Base-by-base conservation (phyloP, 495 filamentous ascomycete species). In the Xylaria cubensis region DNA sequence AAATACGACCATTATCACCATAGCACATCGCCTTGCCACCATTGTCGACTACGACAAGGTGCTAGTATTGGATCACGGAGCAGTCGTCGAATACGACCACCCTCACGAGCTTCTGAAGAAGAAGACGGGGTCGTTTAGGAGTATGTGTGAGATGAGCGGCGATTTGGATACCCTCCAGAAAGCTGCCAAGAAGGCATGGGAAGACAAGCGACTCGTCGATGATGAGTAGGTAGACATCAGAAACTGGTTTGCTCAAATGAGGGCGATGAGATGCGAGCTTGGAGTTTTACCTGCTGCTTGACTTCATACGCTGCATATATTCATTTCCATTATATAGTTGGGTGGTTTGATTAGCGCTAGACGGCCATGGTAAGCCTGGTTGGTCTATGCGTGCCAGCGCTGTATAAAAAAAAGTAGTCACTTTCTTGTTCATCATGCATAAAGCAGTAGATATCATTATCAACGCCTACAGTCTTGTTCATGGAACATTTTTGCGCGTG, bases 31-130 rank as follows among this genome's bases (percentile, higher is more conserved):
- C 15, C 86, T 99, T 69, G 94, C 97, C 74, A 98, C 95, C 0
- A 97, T 99, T 75, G 93, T 94, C 61, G 97, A 98, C 77, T 98
- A 98, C 78, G 95, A 98, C 83, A 97, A 97, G 85, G 96, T 99
- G n/a, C 86, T 98, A 6, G 94, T 98, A 15, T 85, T 99, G 34
- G 97, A 99, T 75, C 93, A 94, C 76, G 97, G 97, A 34, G 80
- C 84, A 44, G 92, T 99, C 21, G 86, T 96, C 24, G 95, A 99
- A 82, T 98, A 87, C 79, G 97, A 92, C 50, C 90, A 95, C 74
- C 97, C 97, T 21, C 92, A 92, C 84, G 89, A 92, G 72, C 82
- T 98, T 36, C 83, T 98, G 67, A 84, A 86, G 68, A 89, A 87
- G 70, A 83, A 91, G 74, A 86, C 86, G 3, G 90, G 94, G 15